These are phyloP conservation scores for Plantago ovata DNA, from an alignment of 257 asterid genomes.

Conservation along the genomic window DNA sequence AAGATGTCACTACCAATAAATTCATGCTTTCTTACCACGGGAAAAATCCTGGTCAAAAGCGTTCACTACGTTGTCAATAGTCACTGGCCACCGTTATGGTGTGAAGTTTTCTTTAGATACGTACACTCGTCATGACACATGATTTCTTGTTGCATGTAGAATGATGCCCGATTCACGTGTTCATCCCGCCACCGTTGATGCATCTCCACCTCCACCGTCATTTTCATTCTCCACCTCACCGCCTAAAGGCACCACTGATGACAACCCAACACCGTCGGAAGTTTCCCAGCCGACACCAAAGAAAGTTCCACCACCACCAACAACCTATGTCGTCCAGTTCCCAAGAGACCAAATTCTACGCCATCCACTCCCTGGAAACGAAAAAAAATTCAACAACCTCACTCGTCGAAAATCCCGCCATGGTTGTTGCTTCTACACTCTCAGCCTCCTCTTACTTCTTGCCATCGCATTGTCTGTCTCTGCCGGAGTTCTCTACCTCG, in stretches of 20 bases:
- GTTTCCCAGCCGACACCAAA: slow-evolving; percentile 11
- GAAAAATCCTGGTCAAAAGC: too few species aligned
- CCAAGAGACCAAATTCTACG: slow-evolving; percentile 37
- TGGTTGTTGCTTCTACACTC: slow-evolving; percentile 34
- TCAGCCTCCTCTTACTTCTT: slow-evolving; percentile 31
- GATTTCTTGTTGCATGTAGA: too few species aligned
- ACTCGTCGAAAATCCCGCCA: slow-evolving; percentile 25
- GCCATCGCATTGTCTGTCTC: slow-evolving; percentile 30
- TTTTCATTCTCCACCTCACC: slow-evolving; percentile 19
- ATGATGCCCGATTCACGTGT: slow-evolving; percentile 25
- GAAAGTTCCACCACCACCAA: slow-evolving; percentile 19
- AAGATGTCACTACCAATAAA: too few species aligned
- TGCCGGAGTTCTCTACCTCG: slow-evolving; percentile 47
- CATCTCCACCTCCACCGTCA: slow-evolving; percentile 13
- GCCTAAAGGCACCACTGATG: slow-evolving; percentile 8
- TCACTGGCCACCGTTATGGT: too few species aligned
- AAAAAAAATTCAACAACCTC: slow-evolving; percentile 26
- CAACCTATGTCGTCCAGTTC: slow-evolving; percentile 29
- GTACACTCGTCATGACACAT: too few species aligned
- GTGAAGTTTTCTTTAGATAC: too few species aligned
- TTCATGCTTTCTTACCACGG: too few species aligned
- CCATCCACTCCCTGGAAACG: slow-evolving; percentile 30
- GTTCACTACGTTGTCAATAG: too few species aligned
- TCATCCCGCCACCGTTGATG: slow-evolving; percentile 21
- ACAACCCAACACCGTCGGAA: not conserved